phyloP scores from a whole-genome alignment of 2,329 filamentous ascomycete genomes.

The Pyrenophora seminiperda region DNA sequence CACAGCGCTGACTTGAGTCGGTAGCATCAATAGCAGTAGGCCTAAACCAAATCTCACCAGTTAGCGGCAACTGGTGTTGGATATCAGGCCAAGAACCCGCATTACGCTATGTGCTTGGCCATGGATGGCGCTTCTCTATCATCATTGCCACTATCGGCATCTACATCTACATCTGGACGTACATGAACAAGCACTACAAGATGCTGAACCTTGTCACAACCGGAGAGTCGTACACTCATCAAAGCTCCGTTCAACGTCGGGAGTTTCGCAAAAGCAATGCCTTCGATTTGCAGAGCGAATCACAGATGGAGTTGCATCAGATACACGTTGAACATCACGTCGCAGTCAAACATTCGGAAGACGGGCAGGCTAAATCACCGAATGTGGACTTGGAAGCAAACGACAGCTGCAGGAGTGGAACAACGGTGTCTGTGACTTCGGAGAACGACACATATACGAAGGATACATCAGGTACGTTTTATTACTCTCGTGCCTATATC shows the following conservation, averaged over 20 bases:
- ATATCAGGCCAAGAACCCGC: slow-evolving; percentile 8
- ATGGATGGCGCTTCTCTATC: slow-evolving; percentile 10
- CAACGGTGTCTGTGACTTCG: not conserved
- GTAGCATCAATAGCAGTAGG: slow-evolving; percentile 8
- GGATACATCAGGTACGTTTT: not conserved
- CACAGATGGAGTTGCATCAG: slow-evolving; percentile 4
- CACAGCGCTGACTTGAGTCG: not conserved
- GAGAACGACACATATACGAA: not conserved
- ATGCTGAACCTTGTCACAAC: not conserved
- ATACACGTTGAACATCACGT: slow-evolving; percentile 10
- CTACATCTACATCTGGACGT: slow-evolving; percentile 11
- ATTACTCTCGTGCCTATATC: no score
- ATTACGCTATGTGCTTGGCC: slow-evolving; percentile 6
- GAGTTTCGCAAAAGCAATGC: not conserved
- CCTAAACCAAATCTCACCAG: slow-evolving; percentile 2
- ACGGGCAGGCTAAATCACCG: not conserved
- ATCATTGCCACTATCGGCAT: slow-evolving; percentile 8
- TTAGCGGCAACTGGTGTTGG: slow-evolving; percentile 15
- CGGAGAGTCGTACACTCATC: not conserved
- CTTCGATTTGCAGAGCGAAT: slow-evolving; percentile 1
- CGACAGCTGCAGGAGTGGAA: not conserved
- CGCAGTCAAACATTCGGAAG: slow-evolving; percentile 8
- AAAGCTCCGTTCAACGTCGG: slow-evolving; percentile 1
- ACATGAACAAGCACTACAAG: slow-evolving; percentile 6
- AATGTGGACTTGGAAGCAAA: not conserved